phyloP scores from a whole-genome alignment of 208 protist species.

The Trichomonas vaginalis region DNA sequence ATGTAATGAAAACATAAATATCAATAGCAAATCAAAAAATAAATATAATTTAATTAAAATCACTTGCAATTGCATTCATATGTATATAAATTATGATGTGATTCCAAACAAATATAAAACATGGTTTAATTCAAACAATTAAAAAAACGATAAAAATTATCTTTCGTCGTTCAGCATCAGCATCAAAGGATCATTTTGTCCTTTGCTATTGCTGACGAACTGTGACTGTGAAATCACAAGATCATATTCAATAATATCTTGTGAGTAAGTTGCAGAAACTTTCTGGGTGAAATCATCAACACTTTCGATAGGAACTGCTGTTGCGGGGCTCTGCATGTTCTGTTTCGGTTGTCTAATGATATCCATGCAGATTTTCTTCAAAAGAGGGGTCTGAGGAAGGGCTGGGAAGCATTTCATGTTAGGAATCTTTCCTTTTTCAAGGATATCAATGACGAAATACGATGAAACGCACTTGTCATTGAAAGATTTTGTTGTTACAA shows the following conservation, averaged over 20 bases:
- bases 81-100: too few species aligned
- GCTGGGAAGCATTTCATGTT: background rate
- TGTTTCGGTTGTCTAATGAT: background rate
- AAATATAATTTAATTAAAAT: too few species aligned
- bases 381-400: background rate
- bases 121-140: too few species aligned
- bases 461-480: background rate
- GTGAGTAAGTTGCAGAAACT: background rate
- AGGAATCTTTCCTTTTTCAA: background rate
- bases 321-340: background rate
- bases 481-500: background rate
- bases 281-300: background rate
- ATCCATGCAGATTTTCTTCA: background rate
- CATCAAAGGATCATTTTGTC: background rate
- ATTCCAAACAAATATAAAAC: too few species aligned
- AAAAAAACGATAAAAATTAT: too few species aligned
- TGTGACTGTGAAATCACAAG: background rate
- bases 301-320: background rate
- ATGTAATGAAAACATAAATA: too few species aligned
- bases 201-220: background rate
- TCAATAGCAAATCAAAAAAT: too few species aligned
- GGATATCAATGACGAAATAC: background rate
- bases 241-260: background rate
- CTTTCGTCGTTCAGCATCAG: background rate
- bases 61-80: too few species aligned